Percentiles rank a stretch among this genome's conserved stretches.
Evolutionary conservation across 352 stramenopile species (phyloP).

Genomic region (Pythium aquatile): DNA sequence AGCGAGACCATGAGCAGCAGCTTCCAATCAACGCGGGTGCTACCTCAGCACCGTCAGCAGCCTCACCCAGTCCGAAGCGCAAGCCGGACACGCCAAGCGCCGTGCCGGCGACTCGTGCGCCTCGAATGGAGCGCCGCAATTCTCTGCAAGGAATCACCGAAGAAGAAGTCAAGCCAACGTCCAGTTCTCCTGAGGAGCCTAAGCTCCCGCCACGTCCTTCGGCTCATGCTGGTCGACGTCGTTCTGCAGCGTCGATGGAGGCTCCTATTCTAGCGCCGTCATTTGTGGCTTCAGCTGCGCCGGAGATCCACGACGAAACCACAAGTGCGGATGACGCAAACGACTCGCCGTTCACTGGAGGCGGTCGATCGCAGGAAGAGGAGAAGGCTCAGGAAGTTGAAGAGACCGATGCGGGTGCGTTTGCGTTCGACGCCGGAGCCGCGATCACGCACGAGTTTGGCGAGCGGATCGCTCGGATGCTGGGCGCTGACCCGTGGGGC

Average conservation of each 20-base stretch:
- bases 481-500: slow-evolving; percentile 74
- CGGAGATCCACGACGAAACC: slow-evolving; percentile 29
- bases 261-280: slow-evolving; percentile 61
- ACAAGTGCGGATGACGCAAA: neutral
- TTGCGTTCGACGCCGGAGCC: slow-evolving; percentile 57
- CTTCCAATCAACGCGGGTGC: slow-evolving; percentile 11
- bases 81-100: slow-evolving; percentile 31
- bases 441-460: slow-evolving; percentile 70
- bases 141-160: slow-evolving; percentile 42
- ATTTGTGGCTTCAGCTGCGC: slow-evolving; percentile 23
- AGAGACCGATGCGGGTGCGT: slow-evolving; percentile 14
- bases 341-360: neutral
- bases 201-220: slow-evolving; percentile 25
- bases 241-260: slow-evolving; percentile 32
- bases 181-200: neutral
- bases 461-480: slow-evolving; percentile 60
- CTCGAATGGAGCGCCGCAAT: slow-evolving; percentile 17
- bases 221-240: slow-evolving; percentile 15
- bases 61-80: slow-evolving; percentile 18
- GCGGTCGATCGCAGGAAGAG: neutral
- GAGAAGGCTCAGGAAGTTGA: neutral
- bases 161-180: slow-evolving; percentile 9
- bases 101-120: slow-evolving; percentile 6
- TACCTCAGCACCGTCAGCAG: neutral
- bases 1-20: slow-evolving; percentile 28